Conservation (phyloP, 352 stramenopile genomes). For the Blastocystis sp. region DNA sequence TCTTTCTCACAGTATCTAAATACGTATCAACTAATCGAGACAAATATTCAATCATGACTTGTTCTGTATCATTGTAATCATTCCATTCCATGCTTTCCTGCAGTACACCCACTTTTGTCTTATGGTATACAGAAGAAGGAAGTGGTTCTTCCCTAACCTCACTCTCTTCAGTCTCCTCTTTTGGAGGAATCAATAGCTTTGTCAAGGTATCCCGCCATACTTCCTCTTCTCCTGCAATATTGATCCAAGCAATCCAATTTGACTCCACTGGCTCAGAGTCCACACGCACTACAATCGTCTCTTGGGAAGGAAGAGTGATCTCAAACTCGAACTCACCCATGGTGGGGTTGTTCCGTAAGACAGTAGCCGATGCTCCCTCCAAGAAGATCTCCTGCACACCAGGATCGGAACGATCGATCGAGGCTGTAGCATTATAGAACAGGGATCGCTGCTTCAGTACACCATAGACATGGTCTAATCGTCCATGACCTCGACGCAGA, state of each 20-base stretch:
- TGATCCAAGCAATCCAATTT: conserved; percentile 37
- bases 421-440: not conserved
- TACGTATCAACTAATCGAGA: conserved; percentile 81
- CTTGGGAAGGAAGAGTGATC: not conserved
- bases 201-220: not conserved
- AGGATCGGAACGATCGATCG: not conserved
- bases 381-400: conserved; percentile 4
- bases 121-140: not conserved
- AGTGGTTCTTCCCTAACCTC: too few relatives aligned
- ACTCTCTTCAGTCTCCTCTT: not conserved
- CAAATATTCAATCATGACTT: conserved; percentile 91
- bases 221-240: not conserved
- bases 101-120: conserved; percentile 80
- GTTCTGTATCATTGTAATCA: conserved; percentile 77
- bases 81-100: conserved; percentile 86
- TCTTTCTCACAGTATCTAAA: conserved; percentile 96
- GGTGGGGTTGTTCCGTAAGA: not conserved
- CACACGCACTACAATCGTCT: not conserved
- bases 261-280: not conserved
- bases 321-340: conserved; percentile 33
- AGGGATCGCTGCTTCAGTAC: conserved; percentile 13
- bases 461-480: conserved; percentile 29
- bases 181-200: conserved; percentile 5
- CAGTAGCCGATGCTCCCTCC: not conserved
- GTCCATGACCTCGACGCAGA: not conserved